These are phyloP conservation scores for Syzygium jambos DNA, from an alignment of 345 rosid genomes.

Conservation along the genomic window DNA sequence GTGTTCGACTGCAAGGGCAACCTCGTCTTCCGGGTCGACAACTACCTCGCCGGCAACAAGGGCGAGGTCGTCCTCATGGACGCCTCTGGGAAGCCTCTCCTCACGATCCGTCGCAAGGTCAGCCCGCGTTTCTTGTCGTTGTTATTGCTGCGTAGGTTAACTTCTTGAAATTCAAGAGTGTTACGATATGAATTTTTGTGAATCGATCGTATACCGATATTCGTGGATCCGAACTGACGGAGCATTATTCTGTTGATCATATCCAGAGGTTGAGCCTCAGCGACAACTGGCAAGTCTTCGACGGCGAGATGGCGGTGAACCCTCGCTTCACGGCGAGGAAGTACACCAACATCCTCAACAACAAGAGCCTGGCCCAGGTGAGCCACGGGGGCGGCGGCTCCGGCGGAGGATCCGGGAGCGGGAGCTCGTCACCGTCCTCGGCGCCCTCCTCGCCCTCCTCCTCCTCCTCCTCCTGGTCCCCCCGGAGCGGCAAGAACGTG, in stretches of 20 bases:
- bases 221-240: neutral
- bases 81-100: conserved; percentile 77
- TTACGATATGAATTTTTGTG: neutral
- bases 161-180: neutral
- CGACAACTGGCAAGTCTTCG: conserved; percentile 78
- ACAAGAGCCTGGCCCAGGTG: conserved; percentile 52
- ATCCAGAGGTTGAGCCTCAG: conserved; percentile 57
- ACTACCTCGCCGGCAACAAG: conserved; percentile 45
- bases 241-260: neutral
- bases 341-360: conserved; percentile 31
- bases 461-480: neutral
- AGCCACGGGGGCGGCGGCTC: neutral
- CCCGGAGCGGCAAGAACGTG: neutral
- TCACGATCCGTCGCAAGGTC: conserved; percentile 94
- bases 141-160: neutral
- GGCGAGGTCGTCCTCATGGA: conserved; percentile 88
- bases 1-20: conserved; percentile 70
- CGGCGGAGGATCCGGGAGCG: neutral
- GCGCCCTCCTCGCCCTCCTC: neutral
- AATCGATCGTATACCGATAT: neutral
- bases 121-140: neutral
- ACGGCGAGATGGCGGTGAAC: conserved; percentile 55
- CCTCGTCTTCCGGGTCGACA: conserved; percentile 78
- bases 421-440: neutral
- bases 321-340: conserved; percentile 52